A percentile compares a stretch with the other conserved stretches of the same genome.
Evolutionary conservation across 495 filamentous ascomycete genomes (phyloP).

Genomic region (Tetracladium setigerum): DNA sequence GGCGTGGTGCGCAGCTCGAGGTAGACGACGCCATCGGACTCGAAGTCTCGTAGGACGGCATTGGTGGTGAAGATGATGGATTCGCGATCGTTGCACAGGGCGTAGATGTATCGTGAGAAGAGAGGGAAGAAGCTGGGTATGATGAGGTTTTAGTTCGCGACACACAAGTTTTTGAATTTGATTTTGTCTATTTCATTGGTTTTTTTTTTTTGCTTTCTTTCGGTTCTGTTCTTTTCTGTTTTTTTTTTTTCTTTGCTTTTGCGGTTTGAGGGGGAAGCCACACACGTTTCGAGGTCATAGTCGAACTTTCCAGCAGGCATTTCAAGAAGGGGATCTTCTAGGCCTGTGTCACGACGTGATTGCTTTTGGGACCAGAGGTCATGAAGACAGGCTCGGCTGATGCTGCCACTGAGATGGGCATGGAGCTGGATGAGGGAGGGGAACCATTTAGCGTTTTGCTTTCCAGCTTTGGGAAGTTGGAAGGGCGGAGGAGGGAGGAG

Average conservation of each 20-base stretch:
- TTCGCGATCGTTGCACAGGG: slow-evolving; percentile 51
- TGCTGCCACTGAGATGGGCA: slow-evolving; percentile 77
- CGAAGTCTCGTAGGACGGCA: slow-evolving; percentile 64
- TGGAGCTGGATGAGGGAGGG: slow-evolving; percentile 49
- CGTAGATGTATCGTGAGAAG: slow-evolving; percentile 73
- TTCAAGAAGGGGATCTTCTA: slow-evolving; percentile 60
- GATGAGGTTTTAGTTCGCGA: background rate
- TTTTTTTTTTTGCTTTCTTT: too few species aligned
- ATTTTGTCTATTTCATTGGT: background rate
- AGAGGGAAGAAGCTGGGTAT: slow-evolving; percentile 63
- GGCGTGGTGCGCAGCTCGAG: slow-evolving; percentile 80
- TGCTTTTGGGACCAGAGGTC: slow-evolving; percentile 63
- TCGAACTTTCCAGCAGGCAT: slow-evolving; percentile 65
- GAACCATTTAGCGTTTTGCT: background rate
- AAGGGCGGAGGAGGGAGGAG: background rate
- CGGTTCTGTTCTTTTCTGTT: background rate
- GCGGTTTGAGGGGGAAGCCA: background rate
- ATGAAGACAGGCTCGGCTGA: slow-evolving; percentile 66
- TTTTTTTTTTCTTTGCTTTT: background rate
- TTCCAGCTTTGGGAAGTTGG: background rate
- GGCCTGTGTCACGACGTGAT: slow-evolving; percentile 32
- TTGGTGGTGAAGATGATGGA: slow-evolving; percentile 56
- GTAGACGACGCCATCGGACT: slow-evolving; percentile 65
- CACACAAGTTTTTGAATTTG: too few species aligned
- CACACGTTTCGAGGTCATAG: slow-evolving; percentile 63